Evolutionary conservation across 345 rosid species (phyloP), one percentile per base, ranked within the genome.

Genomic region (Aurinia saxatilis): DNA sequence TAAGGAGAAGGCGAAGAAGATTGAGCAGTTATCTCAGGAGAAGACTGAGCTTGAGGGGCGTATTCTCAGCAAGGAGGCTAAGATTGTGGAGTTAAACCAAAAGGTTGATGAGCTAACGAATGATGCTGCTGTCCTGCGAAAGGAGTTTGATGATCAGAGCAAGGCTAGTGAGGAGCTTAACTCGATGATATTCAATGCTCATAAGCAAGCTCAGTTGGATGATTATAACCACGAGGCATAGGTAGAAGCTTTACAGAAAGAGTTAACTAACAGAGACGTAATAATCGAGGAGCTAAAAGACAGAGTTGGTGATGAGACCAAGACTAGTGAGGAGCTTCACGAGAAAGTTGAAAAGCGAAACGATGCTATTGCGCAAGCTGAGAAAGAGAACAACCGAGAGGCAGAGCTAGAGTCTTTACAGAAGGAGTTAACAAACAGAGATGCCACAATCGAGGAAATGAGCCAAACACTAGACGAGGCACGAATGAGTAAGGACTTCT

Each of bases 401-500:
- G 44, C 68, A 11, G 84, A 84, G 66, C 60, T 77, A 38, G 86
- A 82, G 38, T 72, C 66, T 7, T 81, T 93, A 63, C 79, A 68
- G 78, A 74, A 61, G 17, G 84, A 84, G 14, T 84, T 85, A 47
- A 68, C 58, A 70, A 60, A 49, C 64, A 84, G 78, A 74, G 88
- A 85, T 64, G 66, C 59, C 1, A 10, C 27, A 9, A 78, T 81
- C 13, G 77, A 81, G 38, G 87, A 85, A 59, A 73, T 84, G 81
- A 84, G n/a, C n/a, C n/a, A n/a, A n/a, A n/a, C n/a, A n/a, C n/a
- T n/a, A 75, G 78, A 70, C 31, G 63, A 81, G 79, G 77, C 75
- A 77, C n/a, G 85, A 71, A 58, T 78, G 79, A 79, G 78, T 72
- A 86, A 75, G 67, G 70, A 59, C 49, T 70, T 90, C 15, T 81